Base-by-base conservation (phyloP, 257 asterid genomes). In the Scutellaria minor region DNA sequence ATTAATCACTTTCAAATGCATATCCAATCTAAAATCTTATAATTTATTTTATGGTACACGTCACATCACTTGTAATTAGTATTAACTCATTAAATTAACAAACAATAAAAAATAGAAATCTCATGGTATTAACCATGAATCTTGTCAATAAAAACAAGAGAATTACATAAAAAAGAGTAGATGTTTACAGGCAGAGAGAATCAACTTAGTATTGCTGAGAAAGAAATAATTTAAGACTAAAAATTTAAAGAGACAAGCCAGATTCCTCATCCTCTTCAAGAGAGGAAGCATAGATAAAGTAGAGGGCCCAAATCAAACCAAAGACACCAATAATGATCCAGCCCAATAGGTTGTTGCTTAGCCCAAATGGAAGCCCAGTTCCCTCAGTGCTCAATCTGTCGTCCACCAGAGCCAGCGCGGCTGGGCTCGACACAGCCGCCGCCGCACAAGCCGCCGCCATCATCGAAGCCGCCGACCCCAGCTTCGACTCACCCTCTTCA, bases 301-400 rank as follows among this genome's bases (percentile, higher is more conserved):
- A 95, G 55, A 95, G 76, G 10, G 96, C 24, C 99, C 99, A 92
- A 42, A 88, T 81, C 86, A 92, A 85, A 72, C 81, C 97, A 14
- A 90, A 90, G 64, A 95, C 97, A 3, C 91, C 99, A 7, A 86
- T 44, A 35, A 92, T 66, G 71, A 95, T 87, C 97, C 97, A 92
- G 0, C 87, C 97, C 71, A 95, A 83, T 0, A 95, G 83, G 75
- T 92, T 92, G 87, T 87, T 87, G 94, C 96, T 95, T 74, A 95
- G 77, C 41, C 98, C 99, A 50, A 95, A 92, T 7, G 96, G 99
- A 52, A 95, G 94, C 22, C 98, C 99, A 0, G 96, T 89, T 75
- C 98, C 98, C 63, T 92, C 97, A 0, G 97, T 95, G 93, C 90
- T 87, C 97, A 95, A 51, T 81, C 99, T 88, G 53, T 95, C 98